phyloP scores from a whole-genome alignment of 345 rosid genomes.

The Corymbia maculata region DNA sequence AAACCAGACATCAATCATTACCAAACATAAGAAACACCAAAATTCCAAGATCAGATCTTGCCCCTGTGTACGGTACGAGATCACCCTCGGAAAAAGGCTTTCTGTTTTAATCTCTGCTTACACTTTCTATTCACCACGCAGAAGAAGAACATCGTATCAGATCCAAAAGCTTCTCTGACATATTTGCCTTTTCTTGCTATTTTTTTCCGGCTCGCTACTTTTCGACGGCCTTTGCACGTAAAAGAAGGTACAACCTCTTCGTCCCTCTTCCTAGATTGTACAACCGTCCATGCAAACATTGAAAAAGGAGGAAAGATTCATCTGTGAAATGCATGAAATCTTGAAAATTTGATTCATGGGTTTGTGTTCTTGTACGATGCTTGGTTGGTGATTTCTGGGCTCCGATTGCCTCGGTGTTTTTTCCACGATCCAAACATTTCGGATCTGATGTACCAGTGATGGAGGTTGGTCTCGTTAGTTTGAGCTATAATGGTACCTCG shows the following conservation, averaged over 20 bases:
- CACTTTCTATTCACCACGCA: neutral
- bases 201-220: neutral
- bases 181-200: neutral
- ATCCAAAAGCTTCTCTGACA: neutral
- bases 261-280: neutral
- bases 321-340: neutral
- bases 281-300: neutral
- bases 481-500: neutral
- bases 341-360: neutral
- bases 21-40: neutral
- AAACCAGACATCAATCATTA: constrained; percentile 4
- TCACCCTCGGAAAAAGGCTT: neutral
- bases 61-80: neutral
- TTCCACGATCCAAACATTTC: neutral
- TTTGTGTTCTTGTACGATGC: neutral
- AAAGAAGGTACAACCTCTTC: neutral
- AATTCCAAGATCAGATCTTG: neutral
- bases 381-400: neutral
- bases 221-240: neutral
- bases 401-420: neutral
- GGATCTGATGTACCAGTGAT: neutral
- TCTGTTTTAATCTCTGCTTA: neutral
- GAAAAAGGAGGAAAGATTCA: neutral
- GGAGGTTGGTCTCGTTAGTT: neutral
- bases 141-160: neutral